Conservation (phyloP, 495 filamentous ascomycete species). For the Xylaria grammica region DNA sequence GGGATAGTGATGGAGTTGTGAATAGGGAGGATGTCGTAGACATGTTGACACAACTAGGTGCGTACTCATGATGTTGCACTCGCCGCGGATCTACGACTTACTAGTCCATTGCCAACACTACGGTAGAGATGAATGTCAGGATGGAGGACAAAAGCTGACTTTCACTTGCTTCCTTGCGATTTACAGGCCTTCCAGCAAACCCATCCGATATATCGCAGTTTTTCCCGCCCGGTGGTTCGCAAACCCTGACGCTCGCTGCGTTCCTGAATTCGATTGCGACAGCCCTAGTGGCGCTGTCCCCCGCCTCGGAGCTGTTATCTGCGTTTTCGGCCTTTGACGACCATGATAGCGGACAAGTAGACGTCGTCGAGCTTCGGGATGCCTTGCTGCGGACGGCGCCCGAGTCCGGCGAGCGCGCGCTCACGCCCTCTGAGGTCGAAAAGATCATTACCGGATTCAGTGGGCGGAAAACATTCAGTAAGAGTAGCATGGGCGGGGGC, state of each 20-base stretch:
- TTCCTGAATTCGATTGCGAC: constrained; percentile 80
- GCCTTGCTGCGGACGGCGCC: constrained; percentile 81
- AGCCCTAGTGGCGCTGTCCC: constrained; percentile 72
- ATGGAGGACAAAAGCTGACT: background rate
- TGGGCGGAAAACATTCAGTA: constrained; percentile 76
- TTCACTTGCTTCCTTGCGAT: background rate
- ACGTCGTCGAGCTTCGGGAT: constrained; percentile 79
- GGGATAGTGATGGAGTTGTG: constrained; percentile 77
- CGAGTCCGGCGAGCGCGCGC: constrained; percentile 67
- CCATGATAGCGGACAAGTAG: constrained; percentile 91
- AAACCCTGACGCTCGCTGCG: constrained; percentile 78
- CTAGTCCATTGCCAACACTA: background rate
- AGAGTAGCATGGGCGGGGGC: constrained; percentile 47
- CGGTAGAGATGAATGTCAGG: background rate
- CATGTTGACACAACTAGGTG: constrained; percentile 80
- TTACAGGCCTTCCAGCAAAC: constrained; percentile 3
- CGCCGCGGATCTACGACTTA: background rate
- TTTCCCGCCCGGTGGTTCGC: constrained; percentile 71
- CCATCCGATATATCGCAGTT: constrained; percentile 68
- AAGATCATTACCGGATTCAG: constrained; percentile 83
- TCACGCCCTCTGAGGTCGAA: constrained; percentile 81
- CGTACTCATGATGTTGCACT: background rate
- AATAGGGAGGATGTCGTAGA: constrained; percentile 78
- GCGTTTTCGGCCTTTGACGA: constrained; percentile 96
- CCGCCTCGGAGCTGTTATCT: constrained; percentile 75